phyloP scores from a whole-genome alignment of 2,329 filamentous ascomycete species.

The Botryotinia narcissicola region DNA sequence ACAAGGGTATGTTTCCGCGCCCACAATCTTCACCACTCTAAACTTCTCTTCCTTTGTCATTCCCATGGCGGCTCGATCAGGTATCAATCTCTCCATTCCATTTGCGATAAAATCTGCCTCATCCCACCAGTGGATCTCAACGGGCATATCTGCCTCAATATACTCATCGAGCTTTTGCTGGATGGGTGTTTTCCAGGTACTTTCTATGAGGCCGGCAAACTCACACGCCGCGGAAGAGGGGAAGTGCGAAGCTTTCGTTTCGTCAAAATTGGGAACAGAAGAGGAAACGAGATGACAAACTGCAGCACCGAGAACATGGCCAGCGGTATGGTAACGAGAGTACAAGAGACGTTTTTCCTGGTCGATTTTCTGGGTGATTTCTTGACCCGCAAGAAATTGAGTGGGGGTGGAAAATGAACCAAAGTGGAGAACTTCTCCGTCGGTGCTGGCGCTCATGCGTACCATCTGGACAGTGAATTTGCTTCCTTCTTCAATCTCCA shows the following conservation, averaged over 20 bases:
- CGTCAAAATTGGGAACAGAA: slow-evolving; percentile 53
- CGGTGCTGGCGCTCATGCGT: slow-evolving; percentile 49
- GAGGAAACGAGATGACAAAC: slow-evolving; percentile 56
- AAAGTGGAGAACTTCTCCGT: slow-evolving; percentile 63
- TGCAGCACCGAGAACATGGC: slow-evolving; percentile 68
- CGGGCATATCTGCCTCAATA: slow-evolving; percentile 53
- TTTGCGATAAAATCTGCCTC: slow-evolving; percentile 57
- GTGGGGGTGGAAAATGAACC: slow-evolving; percentile 49
- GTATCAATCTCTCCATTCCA: slow-evolving; percentile 55
- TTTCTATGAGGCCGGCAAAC: slow-evolving; percentile 65
- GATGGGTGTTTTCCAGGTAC: slow-evolving; percentile 59
- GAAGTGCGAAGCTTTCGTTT: slow-evolving; percentile 70
- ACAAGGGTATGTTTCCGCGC: slow-evolving; percentile 69
- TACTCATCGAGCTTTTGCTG: slow-evolving; percentile 61
- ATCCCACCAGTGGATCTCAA: slow-evolving; percentile 67
- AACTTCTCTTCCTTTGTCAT: slow-evolving; percentile 50
- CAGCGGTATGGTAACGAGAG: slow-evolving; percentile 70
- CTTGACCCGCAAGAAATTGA: slow-evolving; percentile 44
- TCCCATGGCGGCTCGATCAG: slow-evolving; percentile 44
- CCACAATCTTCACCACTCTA: slow-evolving; percentile 66
- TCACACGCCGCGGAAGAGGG: slow-evolving; percentile 66
- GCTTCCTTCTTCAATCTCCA: slow-evolving; percentile 39
- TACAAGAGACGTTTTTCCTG: slow-evolving; percentile 58
- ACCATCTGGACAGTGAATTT: slow-evolving; percentile 55
- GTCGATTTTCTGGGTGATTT: slow-evolving; percentile 58